Conservation (phyloP, 148 eudicot species). For the Chenopodium quinoa region DNA sequence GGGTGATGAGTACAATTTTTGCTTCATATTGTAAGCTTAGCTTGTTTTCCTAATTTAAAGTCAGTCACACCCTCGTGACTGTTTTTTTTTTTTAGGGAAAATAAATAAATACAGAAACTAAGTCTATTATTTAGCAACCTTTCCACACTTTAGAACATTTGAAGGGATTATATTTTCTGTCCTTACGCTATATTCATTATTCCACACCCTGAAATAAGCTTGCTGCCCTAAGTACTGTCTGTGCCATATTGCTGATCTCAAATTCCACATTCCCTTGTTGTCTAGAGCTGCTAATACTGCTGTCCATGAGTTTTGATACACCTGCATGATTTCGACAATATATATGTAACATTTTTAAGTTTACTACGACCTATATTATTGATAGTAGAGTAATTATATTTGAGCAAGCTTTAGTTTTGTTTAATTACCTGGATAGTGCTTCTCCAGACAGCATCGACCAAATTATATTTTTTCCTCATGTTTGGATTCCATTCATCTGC, state of each 20-base stretch:
- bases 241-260: constrained; percentile 80
- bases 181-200: constrained; percentile 45
- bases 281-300: constrained; percentile 62
- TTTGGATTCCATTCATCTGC: constrained; percentile 57
- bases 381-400: no score
- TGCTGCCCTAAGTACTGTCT: constrained; percentile 75
- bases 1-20: background rate
- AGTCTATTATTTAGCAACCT: constrained; percentile 34
- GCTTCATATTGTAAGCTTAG: background rate
- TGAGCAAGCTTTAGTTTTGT: no score
- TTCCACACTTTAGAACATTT: constrained; percentile 73
- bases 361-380: no score
- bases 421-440: constrained; percentile 67
- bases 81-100: background rate
- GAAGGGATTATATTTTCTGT: constrained; percentile 58
- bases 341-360: no score
- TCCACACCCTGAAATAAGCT: constrained; percentile 61
- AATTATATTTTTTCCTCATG: constrained; percentile 55
- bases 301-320: constrained; percentile 68
- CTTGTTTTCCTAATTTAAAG: background rate
- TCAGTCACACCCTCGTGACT: constrained; percentile 63
- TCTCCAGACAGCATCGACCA: constrained; percentile 52
- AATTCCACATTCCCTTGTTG: constrained; percentile 91
- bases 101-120: no score
- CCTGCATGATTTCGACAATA: constrained; percentile 31